A percentile compares a stretch with the other conserved stretches of the same genome.
Conservation (phyloP, 2,329 filamentous ascomycete species). For the Alternaria triticina region DNA sequence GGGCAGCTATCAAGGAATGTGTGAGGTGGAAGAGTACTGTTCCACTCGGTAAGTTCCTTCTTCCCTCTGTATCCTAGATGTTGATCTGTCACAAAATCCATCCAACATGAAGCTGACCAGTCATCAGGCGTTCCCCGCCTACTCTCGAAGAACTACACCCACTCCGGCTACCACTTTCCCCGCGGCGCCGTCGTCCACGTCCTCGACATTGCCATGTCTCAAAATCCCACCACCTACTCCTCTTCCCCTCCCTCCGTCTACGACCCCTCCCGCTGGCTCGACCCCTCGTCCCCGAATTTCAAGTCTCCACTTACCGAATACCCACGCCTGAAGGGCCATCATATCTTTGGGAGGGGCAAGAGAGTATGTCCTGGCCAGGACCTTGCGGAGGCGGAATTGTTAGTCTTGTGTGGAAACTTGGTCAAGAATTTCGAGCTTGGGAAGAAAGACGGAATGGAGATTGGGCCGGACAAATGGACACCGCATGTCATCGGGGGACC, state of each 20-base stretch:
- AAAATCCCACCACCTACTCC: neutral
- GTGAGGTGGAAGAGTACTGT: neutral
- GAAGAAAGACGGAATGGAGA: neutral
- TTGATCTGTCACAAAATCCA: neutral
- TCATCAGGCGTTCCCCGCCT: neutral
- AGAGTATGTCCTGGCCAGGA: neutral
- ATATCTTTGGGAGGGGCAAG: neutral
- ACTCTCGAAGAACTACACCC: neutral
- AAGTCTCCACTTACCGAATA: neutral
- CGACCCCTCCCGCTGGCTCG: neutral
- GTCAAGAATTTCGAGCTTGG: neutral
- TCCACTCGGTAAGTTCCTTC: neutral
- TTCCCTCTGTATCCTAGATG: accelerated
- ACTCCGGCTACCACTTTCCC: neutral
- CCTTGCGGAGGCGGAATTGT: neutral
- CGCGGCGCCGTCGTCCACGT: neutral
- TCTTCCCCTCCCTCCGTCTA: neutral
- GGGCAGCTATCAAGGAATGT: neutral
- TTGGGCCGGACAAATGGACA: neutral
- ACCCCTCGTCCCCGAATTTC: neutral
- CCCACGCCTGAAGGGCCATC: neutral
- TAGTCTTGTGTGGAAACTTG: neutral
- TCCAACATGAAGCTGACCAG: neutral
- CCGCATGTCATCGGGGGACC: neutral
- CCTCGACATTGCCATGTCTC: neutral